Evolutionary conservation across 2,329 filamentous ascomycete species (phyloP).

Genomic region (Trichoderma sp.): DNA sequence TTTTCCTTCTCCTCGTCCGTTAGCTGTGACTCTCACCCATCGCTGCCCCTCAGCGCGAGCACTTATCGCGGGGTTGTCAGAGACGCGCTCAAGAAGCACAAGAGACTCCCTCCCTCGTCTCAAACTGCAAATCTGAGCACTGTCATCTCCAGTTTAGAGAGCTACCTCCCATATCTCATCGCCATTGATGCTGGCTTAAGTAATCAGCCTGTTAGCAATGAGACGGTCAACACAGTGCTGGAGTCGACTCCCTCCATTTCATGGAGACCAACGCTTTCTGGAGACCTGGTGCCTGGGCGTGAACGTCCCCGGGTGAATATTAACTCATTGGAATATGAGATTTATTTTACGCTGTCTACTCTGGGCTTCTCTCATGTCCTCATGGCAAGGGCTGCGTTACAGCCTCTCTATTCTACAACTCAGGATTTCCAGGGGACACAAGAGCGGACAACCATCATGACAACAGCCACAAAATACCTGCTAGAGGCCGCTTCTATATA

Average conservation of each 20-base stretch:
- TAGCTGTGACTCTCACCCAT: conserved; percentile 81
- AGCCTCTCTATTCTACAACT: conserved; percentile 69
- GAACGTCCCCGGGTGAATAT: conserved; percentile 69
- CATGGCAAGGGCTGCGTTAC: conserved; percentile 70
- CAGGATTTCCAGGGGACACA: conserved; percentile 62
- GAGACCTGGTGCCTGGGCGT: conserved; percentile 62
- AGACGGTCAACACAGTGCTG: conserved; percentile 68
- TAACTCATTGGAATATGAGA: conserved; percentile 76
- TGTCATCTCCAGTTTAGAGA: conserved; percentile 68
- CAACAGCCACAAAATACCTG: conserved; percentile 73
- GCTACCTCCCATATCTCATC: conserved; percentile 82
- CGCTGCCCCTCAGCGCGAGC: conserved; percentile 78
- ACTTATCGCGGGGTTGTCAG: conserved; percentile 82
- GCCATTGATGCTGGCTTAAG: conserved; percentile 74
- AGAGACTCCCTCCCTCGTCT: conserved; percentile 72
- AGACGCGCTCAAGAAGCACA: conserved; percentile 84
- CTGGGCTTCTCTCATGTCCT: conserved; percentile 74
- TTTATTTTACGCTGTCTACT: conserved; percentile 76
- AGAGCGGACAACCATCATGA: conserved; percentile 69
- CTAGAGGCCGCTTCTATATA: conserved; percentile 79
- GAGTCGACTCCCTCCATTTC: conserved; percentile 64
- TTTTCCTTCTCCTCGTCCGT: conserved; percentile 80
- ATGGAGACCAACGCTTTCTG: conserved; percentile 82
- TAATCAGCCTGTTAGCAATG: conserved; percentile 47
- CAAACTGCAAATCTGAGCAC: conserved; percentile 70